These are phyloP conservation scores for Corchorus capsularis DNA, from an alignment of 345 rosid species.

Conservation along the genomic window DNA sequence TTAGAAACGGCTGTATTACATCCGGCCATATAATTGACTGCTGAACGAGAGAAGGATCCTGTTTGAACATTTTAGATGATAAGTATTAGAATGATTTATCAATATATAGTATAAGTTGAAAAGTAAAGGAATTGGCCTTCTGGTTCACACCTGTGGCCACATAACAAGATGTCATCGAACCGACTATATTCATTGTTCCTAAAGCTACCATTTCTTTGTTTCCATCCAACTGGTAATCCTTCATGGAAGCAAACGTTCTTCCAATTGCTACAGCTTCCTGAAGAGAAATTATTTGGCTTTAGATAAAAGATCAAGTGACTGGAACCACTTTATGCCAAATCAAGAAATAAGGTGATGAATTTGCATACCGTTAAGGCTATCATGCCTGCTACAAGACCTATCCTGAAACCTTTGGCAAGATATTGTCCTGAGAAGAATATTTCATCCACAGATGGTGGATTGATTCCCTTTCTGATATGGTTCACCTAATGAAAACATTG, in stretches of 20 bases:
- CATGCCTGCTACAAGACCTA: conserved; percentile 87
- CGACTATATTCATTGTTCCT: conserved; percentile 88
- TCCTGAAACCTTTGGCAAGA: conserved; percentile 66
- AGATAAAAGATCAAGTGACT: not conserved
- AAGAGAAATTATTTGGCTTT: not conserved
- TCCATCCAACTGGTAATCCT: conserved; percentile 90
- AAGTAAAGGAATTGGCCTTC: not conserved
- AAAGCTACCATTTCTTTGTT: conserved; percentile 96
- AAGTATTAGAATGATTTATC: not conserved
- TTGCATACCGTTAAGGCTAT: conserved; percentile 70
- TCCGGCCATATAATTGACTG: conserved; percentile 85
- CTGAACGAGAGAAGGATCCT: conserved; percentile 85
- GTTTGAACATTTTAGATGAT: conserved; percentile 7
- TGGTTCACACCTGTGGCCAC: conserved; percentile 74
- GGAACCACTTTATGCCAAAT: not conserved
- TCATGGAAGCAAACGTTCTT: conserved; percentile 90
- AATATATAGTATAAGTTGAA: not conserved
- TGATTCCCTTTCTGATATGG: conserved; percentile 76
- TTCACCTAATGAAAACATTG: conserved; percentile 47
- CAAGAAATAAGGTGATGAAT: not conserved
- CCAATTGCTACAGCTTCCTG: conserved; percentile 96
- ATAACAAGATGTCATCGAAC: conserved; percentile 94
- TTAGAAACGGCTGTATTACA: conserved; percentile 79
- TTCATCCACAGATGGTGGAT: conserved; percentile 63
- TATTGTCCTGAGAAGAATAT: conserved; percentile 64